These are phyloP conservation scores for Alternaria brassicae DNA, from an alignment of 2,329 filamentous ascomycete genomes.

Conservation along the genomic window DNA sequence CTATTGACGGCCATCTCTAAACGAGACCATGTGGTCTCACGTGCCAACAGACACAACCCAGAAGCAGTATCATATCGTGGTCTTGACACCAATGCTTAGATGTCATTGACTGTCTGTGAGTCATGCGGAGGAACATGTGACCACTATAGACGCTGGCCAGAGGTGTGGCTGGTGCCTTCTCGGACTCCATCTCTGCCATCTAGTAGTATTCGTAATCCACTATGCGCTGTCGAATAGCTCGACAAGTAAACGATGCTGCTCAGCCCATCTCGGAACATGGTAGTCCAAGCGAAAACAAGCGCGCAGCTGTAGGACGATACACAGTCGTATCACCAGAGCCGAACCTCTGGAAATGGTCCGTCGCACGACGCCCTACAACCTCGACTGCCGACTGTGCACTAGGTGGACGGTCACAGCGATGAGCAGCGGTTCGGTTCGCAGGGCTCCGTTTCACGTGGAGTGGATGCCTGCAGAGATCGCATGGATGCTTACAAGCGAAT, in stretches of 20 bases:
- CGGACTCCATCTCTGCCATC: neutral
- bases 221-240: constrained; percentile 10
- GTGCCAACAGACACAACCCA: constrained; percentile 26
- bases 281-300: constrained; percentile 2
- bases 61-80: constrained; percentile 9
- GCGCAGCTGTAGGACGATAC: constrained; percentile 4
- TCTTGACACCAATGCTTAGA: neutral
- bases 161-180: constrained; percentile 30
- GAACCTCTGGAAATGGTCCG: constrained; percentile 1
- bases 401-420: constrained; percentile 5
- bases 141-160: constrained; percentile 8
- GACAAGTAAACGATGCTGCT: constrained; percentile 10
- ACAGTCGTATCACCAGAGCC: constrained; percentile 7
- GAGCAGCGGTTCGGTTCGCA: constrained; percentile 8
- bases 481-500: constrained; percentile 18
- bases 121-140: constrained; percentile 31
- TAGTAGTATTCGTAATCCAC: neutral
- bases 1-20: constrained; percentile 7
- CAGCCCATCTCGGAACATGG: constrained; percentile 5
- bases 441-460: constrained; percentile 8
- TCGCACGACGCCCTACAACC: constrained; percentile 6
- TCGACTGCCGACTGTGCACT: constrained; percentile 6
- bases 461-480: constrained; percentile 20
- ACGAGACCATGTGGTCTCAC: constrained; percentile 21
- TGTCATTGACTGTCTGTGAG: constrained; percentile 11